These are phyloP conservation scores for Phytopythium boreale DNA, from an alignment of 352 stramenopile species.

Conservation along the genomic window DNA sequence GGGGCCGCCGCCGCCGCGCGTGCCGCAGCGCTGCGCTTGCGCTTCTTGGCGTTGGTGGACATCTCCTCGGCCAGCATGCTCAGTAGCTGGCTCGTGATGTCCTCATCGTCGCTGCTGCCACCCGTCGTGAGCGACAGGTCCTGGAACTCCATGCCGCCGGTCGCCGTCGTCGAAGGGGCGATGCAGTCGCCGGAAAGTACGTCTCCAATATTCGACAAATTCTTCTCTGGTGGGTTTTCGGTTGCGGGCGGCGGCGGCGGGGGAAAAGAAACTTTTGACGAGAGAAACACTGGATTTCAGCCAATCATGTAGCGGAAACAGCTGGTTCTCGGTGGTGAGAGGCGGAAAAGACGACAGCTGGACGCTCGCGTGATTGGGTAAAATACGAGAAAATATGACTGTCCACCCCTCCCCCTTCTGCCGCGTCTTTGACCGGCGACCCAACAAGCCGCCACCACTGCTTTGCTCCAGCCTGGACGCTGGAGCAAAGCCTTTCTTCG, in stretches of 20 bases:
- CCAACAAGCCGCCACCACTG: neutral
- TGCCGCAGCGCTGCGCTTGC: slow-evolving; percentile 22
- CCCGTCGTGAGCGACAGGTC: slow-evolving; percentile 3
- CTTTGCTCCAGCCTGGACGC: neutral
- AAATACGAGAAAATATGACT: neutral
- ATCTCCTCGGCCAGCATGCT: slow-evolving; percentile 42
- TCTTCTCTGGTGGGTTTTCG: neutral
- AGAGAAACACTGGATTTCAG: slow-evolving; percentile 2
- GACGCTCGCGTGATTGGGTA: neutral
- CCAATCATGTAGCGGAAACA: slow-evolving; percentile 1
- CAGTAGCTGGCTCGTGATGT: slow-evolving; percentile 38
- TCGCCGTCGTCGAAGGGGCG: neutral
- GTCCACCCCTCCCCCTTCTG: neutral
- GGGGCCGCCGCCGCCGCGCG: slow-evolving; percentile 14
- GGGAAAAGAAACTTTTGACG: neutral
- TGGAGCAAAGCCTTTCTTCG: no score
- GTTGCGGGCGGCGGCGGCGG: neutral
- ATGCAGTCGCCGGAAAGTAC: neutral
- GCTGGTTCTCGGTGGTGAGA: neutral
- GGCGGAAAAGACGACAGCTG: neutral
- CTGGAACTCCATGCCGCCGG: slow-evolving; percentile 4
- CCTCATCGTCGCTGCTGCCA: slow-evolving; percentile 31
- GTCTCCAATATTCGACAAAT: neutral
- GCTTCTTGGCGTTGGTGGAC: slow-evolving; percentile 36
- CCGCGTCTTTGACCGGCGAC: no score